Conservation (phyloP, 768 basidiomycete species). For the Calvatia gigantea region DNA sequence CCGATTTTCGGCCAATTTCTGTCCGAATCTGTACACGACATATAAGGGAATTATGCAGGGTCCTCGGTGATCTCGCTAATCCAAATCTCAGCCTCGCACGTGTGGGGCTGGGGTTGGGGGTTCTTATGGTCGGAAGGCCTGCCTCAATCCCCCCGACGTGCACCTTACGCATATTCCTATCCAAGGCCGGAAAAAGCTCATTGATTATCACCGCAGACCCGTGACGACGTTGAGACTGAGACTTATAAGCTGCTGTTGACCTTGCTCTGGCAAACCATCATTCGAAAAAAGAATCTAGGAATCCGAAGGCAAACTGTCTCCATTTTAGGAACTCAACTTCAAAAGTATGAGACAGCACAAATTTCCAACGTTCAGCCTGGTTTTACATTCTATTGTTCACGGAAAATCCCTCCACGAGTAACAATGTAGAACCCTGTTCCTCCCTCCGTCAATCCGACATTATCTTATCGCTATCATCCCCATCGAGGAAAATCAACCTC, state of each 20-base stretch:
- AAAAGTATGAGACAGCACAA: background rate
- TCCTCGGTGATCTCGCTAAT: constrained; percentile 12
- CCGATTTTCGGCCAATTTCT: no score
- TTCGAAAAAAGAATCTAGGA: background rate
- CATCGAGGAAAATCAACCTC: background rate
- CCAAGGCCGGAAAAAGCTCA: background rate
- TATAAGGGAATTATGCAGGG: no score
- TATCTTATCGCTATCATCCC: constrained; percentile 3
- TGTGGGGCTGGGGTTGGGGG: constrained; percentile 6
- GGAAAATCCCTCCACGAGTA: background rate
- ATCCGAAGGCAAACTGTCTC: background rate
- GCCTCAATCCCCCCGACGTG: no score
- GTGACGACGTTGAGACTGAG: background rate
- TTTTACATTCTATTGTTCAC: constrained; percentile 1
- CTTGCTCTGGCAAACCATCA: background rate
- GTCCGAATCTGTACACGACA: no score
- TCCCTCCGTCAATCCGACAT: background rate
- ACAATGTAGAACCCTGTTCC: background rate
- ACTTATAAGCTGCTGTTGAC: background rate
- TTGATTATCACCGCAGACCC: background rate
- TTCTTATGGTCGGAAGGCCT: background rate
- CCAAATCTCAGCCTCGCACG: background rate
- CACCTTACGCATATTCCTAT: background rate
- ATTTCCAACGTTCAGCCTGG: background rate
- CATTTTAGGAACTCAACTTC: background rate